Evolutionary conservation across 495 filamentous ascomycete genomes (phyloP).

Genomic region (Hypoxylon trugodes): DNA sequence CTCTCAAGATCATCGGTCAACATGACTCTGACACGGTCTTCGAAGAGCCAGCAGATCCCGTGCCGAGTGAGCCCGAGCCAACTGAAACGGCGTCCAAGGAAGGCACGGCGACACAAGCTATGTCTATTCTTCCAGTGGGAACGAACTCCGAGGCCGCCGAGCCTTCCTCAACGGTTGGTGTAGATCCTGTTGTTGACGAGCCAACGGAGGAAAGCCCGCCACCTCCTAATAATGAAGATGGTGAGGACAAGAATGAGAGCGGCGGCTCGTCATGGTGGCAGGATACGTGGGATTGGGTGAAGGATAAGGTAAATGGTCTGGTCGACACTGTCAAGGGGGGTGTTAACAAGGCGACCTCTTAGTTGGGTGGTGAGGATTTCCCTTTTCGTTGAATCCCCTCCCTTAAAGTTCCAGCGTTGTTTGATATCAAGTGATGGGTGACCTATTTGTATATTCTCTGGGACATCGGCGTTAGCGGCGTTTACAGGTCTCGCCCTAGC

Average conservation of each 20-base stretch:
- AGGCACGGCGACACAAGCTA: constrained; percentile 13
- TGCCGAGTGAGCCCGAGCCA: constrained; percentile 46
- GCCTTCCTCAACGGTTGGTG: constrained; percentile 24
- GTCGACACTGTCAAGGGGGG: constrained; percentile 51
- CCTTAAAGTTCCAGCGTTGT: neutral
- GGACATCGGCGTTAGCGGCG: neutral
- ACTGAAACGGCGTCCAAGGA: constrained; percentile 20
- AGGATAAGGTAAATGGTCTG: constrained; percentile 53
- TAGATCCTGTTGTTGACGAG: constrained; percentile 24
- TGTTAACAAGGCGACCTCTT: constrained; percentile 15
- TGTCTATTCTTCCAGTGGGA: constrained; percentile 21
- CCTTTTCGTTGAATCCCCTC: neutral
- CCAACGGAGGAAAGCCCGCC: constrained; percentile 28
- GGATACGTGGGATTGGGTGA: constrained; percentile 59
- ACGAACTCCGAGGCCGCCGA: constrained; percentile 5
- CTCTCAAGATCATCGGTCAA: constrained; percentile 72
- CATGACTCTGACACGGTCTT: constrained; percentile 56
- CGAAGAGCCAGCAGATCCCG: constrained; percentile 48
- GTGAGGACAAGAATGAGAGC: constrained; percentile 22
- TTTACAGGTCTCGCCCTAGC: too few relatives aligned
- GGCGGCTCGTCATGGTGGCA: constrained; percentile 38
- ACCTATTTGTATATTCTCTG: neutral
- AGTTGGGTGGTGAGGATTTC: neutral
- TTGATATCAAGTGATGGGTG: neutral
- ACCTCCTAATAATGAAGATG: too few relatives aligned